Evolutionary conservation across 2,329 filamentous ascomycete genomes (phyloP).

Genomic region (Curvularia spicifera): DNA sequence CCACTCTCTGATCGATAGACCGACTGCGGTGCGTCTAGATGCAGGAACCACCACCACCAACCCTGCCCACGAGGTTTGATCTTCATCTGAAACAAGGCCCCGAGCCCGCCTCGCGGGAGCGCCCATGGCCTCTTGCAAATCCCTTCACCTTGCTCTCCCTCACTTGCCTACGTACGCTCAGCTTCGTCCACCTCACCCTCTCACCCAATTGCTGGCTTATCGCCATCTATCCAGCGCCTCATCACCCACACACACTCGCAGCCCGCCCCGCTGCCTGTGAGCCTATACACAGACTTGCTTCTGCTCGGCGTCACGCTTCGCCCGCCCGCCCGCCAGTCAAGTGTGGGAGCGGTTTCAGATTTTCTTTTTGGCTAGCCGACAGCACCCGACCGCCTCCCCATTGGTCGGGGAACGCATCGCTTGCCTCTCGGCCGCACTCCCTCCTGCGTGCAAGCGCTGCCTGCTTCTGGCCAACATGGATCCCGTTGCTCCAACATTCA

Average conservation of each 20-base stretch:
- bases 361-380: slow-evolving; percentile 41
- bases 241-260: slow-evolving; percentile 20
- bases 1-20: slow-evolving; percentile 33
- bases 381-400: slow-evolving; percentile 32
- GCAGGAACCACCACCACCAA: slow-evolving; percentile 48
- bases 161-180: background rate
- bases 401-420: slow-evolving; percentile 40
- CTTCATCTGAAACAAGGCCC: slow-evolving; percentile 46
- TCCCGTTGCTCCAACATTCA: slow-evolving; percentile 37
- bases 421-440: slow-evolving; percentile 24
- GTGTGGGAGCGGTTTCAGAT: slow-evolving; percentile 44
- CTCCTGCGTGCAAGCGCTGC: slow-evolving; percentile 42
- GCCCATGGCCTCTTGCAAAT: slow-evolving; percentile 23
- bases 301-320: slow-evolving; percentile 42
- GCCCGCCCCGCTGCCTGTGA: slow-evolving; percentile 7
- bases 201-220: slow-evolving; percentile 2
- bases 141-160: background rate
- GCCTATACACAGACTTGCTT: slow-evolving; percentile 14
- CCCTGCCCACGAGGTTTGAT: slow-evolving; percentile 47
- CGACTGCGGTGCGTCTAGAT: slow-evolving; percentile 35
- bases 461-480: slow-evolving; percentile 26
- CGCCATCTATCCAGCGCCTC: background rate
- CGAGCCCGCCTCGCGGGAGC: slow-evolving; percentile 27
- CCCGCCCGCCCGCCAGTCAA: slow-evolving; percentile 32
- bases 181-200: slow-evolving; percentile 15